phyloP scores from a whole-genome alignment of 805 yeast species.

The Priceomyces fermenticarens region DNA sequence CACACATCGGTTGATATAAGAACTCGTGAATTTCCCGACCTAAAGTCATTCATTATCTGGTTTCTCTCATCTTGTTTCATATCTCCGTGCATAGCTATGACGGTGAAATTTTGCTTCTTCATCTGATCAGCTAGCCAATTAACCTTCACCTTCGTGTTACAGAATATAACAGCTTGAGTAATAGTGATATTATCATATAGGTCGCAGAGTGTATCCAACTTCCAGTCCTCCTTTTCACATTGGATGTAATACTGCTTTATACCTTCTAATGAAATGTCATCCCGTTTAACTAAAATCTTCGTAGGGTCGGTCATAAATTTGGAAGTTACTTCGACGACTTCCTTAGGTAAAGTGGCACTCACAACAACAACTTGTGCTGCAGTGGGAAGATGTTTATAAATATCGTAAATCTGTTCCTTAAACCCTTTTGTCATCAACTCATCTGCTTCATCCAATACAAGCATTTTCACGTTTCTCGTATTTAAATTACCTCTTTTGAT shows the following conservation, averaged over 20 bases:
- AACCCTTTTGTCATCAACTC: constrained; percentile 91
- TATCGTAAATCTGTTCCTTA: constrained; percentile 92
- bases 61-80: constrained; percentile 95
- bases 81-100: constrained; percentile 95
- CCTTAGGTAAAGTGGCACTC: constrained; percentile 90
- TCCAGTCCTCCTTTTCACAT: constrained; percentile 91
- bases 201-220: constrained; percentile 92
- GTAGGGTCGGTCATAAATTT: constrained; percentile 93
- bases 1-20: constrained; percentile 94
- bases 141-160: constrained; percentile 95
- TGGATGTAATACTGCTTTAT: constrained; percentile 88
- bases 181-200: constrained; percentile 91
- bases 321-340: constrained; percentile 86
- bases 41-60: constrained; percentile 90
- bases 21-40: constrained; percentile 90
- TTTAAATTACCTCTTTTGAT: constrained; percentile 75
- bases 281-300: constrained; percentile 90
- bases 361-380: constrained; percentile 90
- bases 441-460: constrained; percentile 95
- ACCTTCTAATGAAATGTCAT: constrained; percentile 91
- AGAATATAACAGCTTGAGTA: constrained; percentile 97
- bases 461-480: constrained; percentile 78
- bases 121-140: constrained; percentile 84
- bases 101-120: constrained; percentile 80
- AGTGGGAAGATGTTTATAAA: constrained; percentile 79